These are phyloP conservation scores for Paulownia fortunei DNA, from an alignment of 257 asterid species.

Conservation along the genomic window DNA sequence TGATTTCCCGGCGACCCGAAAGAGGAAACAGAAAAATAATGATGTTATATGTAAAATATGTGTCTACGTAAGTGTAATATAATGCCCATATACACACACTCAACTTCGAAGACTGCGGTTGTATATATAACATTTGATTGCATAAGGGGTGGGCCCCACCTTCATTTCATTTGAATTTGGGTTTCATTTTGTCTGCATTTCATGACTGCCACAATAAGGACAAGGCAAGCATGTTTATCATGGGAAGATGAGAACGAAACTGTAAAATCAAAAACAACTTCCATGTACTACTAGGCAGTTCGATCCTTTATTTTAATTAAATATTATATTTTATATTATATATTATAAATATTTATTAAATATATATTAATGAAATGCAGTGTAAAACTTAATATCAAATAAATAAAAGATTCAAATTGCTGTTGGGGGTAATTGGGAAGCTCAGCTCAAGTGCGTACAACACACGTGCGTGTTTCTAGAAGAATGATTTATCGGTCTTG, in stretches of 20 bases:
- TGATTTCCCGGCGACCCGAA: conserved; percentile 47
- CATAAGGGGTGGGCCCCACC: conserved; percentile 35
- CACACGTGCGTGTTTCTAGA: not conserved
- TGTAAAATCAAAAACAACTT: conserved; percentile 37
- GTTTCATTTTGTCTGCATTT: conserved; percentile 79
- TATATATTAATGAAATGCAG: too few species aligned
- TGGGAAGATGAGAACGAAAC: conserved; percentile 45
- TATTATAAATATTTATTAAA: too few species aligned
- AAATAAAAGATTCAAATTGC: too few species aligned
- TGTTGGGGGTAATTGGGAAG: too few species aligned
- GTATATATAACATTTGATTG: conserved; percentile 59
- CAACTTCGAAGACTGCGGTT: conserved; percentile 38
- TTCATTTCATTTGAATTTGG: conserved; percentile 67
- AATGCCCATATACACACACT: conserved; percentile 31
- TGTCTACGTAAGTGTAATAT: conserved; percentile 21
- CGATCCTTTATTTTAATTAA: too few species aligned
- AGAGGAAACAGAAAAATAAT: not conserved
- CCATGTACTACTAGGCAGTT: not conserved
- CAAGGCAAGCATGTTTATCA: conserved; percentile 37
- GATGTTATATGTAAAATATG: not conserved
- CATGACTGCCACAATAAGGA: conserved; percentile 34
- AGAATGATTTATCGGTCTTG: not conserved
- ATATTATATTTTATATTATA: too few species aligned
- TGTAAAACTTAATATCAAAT: too few species aligned
- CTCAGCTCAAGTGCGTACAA: not conserved